These are phyloP conservation scores for Mucor irregularis DNA, from an alignment of 371 early-diverging fungal genomes.

Conservation along the genomic window DNA sequence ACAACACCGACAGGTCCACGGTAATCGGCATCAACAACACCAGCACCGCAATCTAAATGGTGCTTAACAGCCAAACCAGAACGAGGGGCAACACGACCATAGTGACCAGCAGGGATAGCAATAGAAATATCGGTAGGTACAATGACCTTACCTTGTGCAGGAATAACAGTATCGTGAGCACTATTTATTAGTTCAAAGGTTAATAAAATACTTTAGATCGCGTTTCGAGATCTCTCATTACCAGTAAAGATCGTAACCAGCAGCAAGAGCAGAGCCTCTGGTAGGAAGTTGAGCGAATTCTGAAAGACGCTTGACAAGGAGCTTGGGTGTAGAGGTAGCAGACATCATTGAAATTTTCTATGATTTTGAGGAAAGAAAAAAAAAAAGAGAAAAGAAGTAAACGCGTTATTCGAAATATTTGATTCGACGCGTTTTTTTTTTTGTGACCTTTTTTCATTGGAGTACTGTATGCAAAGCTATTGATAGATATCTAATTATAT, in stretches of 20 bases:
- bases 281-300: conserved; percentile 78
- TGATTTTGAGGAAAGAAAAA: too few species aligned
- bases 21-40: conserved; percentile 97
- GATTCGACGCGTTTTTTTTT: too few species aligned
- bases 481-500: too few species aligned
- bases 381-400: too few species aligned
- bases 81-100: conserved; percentile 96
- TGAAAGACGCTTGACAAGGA: conserved; percentile 63
- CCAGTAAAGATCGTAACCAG: conserved; percentile 97
- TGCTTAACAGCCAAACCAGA: conserved; percentile 91
- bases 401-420: too few species aligned
- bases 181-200: conserved; percentile 32
- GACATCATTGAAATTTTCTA: too few species aligned
- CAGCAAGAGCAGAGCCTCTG: conserved; percentile 80
- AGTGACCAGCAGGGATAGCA: conserved; percentile 83
- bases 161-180: conserved; percentile 67
- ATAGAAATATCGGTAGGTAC: conserved; percentile 85
- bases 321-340: too few species aligned
- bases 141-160: conserved; percentile 70
- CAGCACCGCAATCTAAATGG: conserved; percentile 94
- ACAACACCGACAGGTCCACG: conserved; percentile 81
- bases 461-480: too few species aligned
- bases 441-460: too few species aligned
- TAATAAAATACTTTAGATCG: background rate
- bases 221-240: conserved; percentile 22